Evolutionary conservation across 1,139 yeast genomes (phyloP).

Genomic region (Diutina neorugosa): DNA sequence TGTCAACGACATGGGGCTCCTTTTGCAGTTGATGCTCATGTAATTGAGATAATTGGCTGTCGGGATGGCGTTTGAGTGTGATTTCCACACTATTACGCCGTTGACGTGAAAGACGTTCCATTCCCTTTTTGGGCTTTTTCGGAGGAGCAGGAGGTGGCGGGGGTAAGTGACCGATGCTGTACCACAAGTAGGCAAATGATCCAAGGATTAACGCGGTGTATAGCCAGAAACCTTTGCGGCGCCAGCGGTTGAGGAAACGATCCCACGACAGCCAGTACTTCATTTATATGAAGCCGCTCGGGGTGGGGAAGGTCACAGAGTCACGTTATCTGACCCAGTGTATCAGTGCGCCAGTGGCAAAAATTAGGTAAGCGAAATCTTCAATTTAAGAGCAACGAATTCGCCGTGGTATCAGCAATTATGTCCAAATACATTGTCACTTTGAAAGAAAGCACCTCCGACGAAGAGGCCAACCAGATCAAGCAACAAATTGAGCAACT

Average conservation of each 20-base stretch:
- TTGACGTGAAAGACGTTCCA: neutral
- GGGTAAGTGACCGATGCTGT: neutral
- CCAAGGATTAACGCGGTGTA: neutral
- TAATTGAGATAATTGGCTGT: neutral
- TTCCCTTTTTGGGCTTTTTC: neutral
- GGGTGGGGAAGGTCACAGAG: neutral
- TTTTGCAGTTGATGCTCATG: neutral
- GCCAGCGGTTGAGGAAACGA: neutral
- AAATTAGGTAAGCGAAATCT: neutral
- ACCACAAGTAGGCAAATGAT: constrained; percentile 1
- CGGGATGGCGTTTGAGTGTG: neutral
- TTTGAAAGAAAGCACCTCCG: constrained; percentile 9
- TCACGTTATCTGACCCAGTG: neutral
- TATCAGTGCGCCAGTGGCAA: neutral
- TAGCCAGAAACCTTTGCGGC: constrained; percentile 2
- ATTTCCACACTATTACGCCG: constrained; percentile 1
- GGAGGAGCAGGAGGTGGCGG: neutral
- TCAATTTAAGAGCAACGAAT: neutral
- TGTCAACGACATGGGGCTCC: neutral
- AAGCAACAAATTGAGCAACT: constrained; percentile 25
- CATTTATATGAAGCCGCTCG: neutral
- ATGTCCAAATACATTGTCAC: constrained; percentile 9
- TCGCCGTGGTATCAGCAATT: neutral
- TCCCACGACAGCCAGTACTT: neutral
- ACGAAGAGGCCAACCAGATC: constrained; percentile 18